A percentile compares a stretch with the other conserved stretches of the same genome.
Evolutionary conservation across 768 basidiomycete species (phyloP).

Genomic region (Pleurotus eryngii): DNA sequence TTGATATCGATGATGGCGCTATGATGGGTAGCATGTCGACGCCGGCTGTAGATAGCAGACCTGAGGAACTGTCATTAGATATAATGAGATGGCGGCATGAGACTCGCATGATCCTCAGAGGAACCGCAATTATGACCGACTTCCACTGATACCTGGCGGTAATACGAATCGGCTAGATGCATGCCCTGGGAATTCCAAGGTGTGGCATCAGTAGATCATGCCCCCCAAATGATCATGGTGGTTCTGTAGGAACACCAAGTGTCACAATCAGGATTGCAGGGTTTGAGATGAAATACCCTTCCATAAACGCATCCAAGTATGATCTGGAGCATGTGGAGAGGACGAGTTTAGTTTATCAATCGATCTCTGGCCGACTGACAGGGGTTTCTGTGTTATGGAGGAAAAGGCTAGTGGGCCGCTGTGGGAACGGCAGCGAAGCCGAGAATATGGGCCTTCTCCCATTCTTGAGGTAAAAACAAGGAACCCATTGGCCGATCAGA

Average conservation of each 20-base stretch:
- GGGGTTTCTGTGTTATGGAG: background rate
- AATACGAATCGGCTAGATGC: background rate
- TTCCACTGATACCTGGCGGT: background rate
- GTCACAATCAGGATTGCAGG: background rate
- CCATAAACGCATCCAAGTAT: background rate
- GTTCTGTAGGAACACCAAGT: background rate
- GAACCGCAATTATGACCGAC: no score
- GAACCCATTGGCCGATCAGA: constrained; percentile 27
- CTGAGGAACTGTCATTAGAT: no score
- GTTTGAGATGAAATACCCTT: background rate
- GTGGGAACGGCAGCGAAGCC: constrained; percentile 1
- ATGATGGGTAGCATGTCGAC: background rate
- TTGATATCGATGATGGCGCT: background rate
- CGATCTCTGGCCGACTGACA: constrained; percentile 1
- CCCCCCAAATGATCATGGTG: background rate
- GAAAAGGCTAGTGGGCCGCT: background rate
- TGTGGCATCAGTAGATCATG: background rate
- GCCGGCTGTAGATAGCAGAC: background rate
- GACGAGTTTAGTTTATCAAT: constrained; percentile 3
- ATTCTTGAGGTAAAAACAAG: background rate
- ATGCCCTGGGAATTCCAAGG: background rate
- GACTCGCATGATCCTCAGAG: no score
- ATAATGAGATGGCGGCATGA: no score
- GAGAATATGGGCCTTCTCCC: background rate
- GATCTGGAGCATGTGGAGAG: background rate